These are phyloP conservation scores for Talaromyces atroroseus DNA, from an alignment of 2,329 filamentous ascomycete species.

Conservation along the genomic window DNA sequence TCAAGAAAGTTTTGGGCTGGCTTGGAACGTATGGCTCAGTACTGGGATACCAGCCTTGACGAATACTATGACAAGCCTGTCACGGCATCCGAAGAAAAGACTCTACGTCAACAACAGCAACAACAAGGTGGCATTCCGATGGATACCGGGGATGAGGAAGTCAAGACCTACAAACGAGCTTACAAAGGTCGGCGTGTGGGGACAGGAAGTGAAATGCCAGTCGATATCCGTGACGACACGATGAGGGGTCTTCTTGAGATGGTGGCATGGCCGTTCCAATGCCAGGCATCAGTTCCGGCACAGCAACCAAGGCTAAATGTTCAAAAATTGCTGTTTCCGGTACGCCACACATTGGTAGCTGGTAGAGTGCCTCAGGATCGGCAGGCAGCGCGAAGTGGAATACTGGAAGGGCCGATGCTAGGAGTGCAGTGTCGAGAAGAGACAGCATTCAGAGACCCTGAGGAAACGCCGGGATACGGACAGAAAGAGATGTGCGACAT, in stretches of 20 bases:
- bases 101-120: background rate
- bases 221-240: slow-evolving; percentile 51
- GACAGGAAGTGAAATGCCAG: slow-evolving; percentile 55
- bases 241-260: slow-evolving; percentile 54
- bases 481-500: slow-evolving; percentile 46
- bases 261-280: slow-evolving; percentile 53
- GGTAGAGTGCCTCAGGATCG: slow-evolving; percentile 51
- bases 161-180: slow-evolving; percentile 19
- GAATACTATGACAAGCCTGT: slow-evolving; percentile 45
- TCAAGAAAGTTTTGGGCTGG: slow-evolving; percentile 57
- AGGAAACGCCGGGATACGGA: slow-evolving; percentile 25
- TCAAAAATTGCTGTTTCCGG: slow-evolving; percentile 49
- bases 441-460: slow-evolving; percentile 44
- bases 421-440: slow-evolving; percentile 52
- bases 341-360: slow-evolving; percentile 52
- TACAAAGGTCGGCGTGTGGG: slow-evolving; percentile 58
- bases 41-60: slow-evolving; percentile 58
- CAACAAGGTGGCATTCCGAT: background rate
- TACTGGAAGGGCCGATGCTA: slow-evolving; percentile 55
- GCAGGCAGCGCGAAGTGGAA: slow-evolving; percentile 47
- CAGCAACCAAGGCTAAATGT: slow-evolving; percentile 45
- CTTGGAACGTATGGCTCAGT: slow-evolving; percentile 55
- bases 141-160: slow-evolving; percentile 8
- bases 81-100: slow-evolving; percentile 12
- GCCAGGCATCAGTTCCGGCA: slow-evolving; percentile 46